A percentile compares a stretch with the other conserved stretches of the same genome.
Evolutionary conservation across 164 flowering plant genomes (phyloP).

Genomic region (Liriodendron chinense): DNA sequence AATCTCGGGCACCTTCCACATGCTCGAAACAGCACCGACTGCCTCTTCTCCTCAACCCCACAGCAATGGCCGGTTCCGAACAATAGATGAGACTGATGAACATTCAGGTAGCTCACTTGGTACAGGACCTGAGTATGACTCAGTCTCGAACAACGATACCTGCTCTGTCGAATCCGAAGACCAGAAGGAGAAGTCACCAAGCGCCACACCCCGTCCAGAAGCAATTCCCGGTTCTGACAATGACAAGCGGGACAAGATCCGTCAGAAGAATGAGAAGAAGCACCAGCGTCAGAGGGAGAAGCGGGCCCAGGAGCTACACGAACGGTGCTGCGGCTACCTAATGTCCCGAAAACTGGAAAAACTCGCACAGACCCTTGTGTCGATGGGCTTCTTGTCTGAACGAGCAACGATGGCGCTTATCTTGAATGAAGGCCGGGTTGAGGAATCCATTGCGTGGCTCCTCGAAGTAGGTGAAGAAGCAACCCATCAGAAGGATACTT

Average conservation of each 20-base stretch:
- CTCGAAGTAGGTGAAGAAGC: constrained; percentile 69
- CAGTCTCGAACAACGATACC: constrained; percentile 80
- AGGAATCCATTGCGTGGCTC: constrained; percentile 84
- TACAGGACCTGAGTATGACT: constrained; percentile 71
- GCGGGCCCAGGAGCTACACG: constrained; percentile 89
- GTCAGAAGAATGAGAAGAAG: constrained; percentile 93
- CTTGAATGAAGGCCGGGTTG: constrained; percentile 79
- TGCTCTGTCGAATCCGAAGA: constrained; percentile 97
- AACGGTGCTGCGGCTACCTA: constrained; percentile 76
- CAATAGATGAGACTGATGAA: constrained; percentile 73
- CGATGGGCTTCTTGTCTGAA: constrained; percentile 87
- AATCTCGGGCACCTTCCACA: constrained; percentile 70
- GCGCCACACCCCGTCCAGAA: constrained; percentile 39
- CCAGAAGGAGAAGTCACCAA: constrained; percentile 63
- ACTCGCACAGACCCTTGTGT: constrained; percentile 82
- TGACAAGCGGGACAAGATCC: constrained; percentile 87
- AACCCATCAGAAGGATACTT: constrained; percentile 29
- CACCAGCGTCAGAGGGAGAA: constrained; percentile 96
- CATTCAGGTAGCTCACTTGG: constrained; percentile 54
- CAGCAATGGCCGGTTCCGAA: constrained; percentile 64
- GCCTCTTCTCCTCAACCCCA: constrained; percentile 41
- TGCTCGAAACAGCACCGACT: constrained; percentile 51
- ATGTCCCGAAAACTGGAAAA: constrained; percentile 89
- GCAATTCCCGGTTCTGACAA: constrained; percentile 70
- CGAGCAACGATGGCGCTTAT: constrained; percentile 93